phyloP scores from a whole-genome alignment of 2,329 filamentous ascomycete genomes.

The Cytospora mali region DNA sequence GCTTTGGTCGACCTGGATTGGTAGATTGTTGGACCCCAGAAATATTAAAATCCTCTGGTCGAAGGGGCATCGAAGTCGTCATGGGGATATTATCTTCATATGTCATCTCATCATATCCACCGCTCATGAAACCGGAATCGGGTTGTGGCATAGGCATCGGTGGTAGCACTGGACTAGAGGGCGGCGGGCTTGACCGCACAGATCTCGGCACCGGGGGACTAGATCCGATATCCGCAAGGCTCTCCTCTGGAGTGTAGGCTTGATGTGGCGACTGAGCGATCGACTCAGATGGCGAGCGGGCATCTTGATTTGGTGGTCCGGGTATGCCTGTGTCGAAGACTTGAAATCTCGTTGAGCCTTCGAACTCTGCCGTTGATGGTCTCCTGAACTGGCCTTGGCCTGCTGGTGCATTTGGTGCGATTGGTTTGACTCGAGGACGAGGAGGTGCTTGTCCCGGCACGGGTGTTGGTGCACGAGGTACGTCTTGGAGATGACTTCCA shows the following conservation, averaged over 20 bases:
- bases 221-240: constrained; percentile 82
- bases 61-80: constrained; percentile 39
- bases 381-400: constrained; percentile 54
- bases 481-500: constrained; percentile 65
- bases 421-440: constrained; percentile 32
- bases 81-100: constrained; percentile 59
- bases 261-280: constrained; percentile 54
- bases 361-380: constrained; percentile 52
- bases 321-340: constrained; percentile 42
- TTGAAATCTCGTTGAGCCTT: constrained; percentile 35
- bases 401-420: constrained; percentile 24
- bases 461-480: constrained; percentile 77
- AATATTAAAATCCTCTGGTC: constrained; percentile 13
- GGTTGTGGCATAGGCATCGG: constrained; percentile 62
- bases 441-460: constrained; percentile 56
- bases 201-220: constrained; percentile 81
- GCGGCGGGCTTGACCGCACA: constrained; percentile 62
- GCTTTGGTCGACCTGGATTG: constrained; percentile 8
- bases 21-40: constrained; percentile 14
- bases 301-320: constrained; percentile 50
- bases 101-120: constrained; percentile 69
- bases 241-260: constrained; percentile 59
- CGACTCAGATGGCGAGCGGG: constrained; percentile 58
- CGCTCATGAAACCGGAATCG: constrained; percentile 86
- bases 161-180: constrained; percentile 78